Evolutionary conservation across 169 alveolate species (phyloP).

Genomic region (Cryptosporidium parvum): DNA sequence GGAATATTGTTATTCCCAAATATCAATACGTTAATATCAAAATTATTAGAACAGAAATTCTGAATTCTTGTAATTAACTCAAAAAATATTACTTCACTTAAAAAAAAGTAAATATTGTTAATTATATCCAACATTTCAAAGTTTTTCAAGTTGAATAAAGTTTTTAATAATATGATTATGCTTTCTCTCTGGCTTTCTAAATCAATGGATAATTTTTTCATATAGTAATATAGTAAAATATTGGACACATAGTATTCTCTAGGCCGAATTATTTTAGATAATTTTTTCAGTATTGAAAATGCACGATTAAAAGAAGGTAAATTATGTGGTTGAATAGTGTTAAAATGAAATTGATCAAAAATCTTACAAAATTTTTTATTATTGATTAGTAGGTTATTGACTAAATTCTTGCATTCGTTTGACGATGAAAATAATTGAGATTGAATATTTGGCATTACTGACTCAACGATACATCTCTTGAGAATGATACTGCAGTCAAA

Average conservation of each 20-base stretch:
- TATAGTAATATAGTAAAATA: conserved; percentile 19
- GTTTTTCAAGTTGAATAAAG: background rate
- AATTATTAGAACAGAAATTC: background rate
- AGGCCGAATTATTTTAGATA: background rate
- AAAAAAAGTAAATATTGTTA: background rate
- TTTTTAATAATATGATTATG: background rate
- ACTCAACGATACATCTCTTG: background rate
- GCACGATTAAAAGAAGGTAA: background rate
- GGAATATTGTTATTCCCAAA: background rate
- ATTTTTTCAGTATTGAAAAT: background rate
- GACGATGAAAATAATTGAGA: conserved; percentile 40
- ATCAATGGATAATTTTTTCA: background rate
- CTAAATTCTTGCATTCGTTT: background rate
- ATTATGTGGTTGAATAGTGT: background rate
- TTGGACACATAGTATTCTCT: conserved; percentile 31
- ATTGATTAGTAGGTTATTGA: background rate
- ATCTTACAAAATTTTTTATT: background rate
- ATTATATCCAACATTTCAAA: background rate
- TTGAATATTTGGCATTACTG: background rate
- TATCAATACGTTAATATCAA: background rate
- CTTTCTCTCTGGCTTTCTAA: background rate
- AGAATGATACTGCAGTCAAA: background rate
- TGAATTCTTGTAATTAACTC: conserved; percentile 21
- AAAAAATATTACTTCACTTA: background rate
- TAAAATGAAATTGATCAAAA: background rate